These are phyloP conservation scores for Oryza brachyantha DNA, from an alignment of 176 grass and related monocot genomes.

Conservation along the genomic window DNA sequence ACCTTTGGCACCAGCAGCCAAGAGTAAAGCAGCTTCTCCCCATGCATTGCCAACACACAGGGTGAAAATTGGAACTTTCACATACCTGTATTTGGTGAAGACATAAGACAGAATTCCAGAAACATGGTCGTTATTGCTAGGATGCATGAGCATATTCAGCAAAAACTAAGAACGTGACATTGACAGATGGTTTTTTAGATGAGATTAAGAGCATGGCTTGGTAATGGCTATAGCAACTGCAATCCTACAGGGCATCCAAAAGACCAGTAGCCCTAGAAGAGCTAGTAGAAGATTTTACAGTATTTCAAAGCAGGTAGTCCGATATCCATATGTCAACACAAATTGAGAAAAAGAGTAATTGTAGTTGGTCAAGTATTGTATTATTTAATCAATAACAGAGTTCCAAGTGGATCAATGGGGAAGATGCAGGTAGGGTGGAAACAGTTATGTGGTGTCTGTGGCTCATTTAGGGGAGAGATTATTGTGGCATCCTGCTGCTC, in stretches of 20 bases:
- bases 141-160: neutral
- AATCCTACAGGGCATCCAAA: neutral
- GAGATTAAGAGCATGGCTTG: neutral
- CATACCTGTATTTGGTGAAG: constrained; percentile 45
- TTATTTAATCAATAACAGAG: neutral
- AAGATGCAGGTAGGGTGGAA: neutral
- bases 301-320: neutral
- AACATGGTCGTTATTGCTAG: neutral
- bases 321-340: neutral
- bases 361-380: neutral
- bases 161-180: neutral
- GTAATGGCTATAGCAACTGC: neutral
- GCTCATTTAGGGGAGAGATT: neutral
- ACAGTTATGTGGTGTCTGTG: neutral
- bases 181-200: neutral
- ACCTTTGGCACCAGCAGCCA: constrained; percentile 86
- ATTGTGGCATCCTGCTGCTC: neutral
- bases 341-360: neutral
- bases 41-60: constrained; percentile 95
- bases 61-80: constrained; percentile 88
- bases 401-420: neutral
- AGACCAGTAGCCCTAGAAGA: neutral
- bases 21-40: constrained; percentile 89
- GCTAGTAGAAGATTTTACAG: neutral
- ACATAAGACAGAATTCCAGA: constrained; percentile 17